Conservation (phyloP, 2,329 filamentous ascomycete species). For the Esteya vermicola region DNA sequence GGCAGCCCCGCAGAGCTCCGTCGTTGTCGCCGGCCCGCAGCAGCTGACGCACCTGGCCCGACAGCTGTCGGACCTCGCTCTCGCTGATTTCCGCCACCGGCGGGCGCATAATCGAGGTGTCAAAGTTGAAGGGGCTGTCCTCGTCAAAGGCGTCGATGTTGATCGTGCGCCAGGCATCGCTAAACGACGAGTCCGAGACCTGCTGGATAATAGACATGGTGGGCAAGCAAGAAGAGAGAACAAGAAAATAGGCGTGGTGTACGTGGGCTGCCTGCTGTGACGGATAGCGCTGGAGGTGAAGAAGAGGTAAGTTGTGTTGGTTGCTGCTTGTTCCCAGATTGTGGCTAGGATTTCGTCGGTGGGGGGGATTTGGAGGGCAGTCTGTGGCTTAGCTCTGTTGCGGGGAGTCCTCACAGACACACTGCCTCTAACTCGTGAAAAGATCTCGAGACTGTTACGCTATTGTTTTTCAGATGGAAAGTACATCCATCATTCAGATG, state of each 20-base stretch:
- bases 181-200: slow-evolving; percentile 43
- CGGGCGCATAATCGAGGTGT: slow-evolving; percentile 69
- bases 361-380: too few species aligned
- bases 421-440: too few species aligned
- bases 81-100: slow-evolving; percentile 61
- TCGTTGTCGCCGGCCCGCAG: slow-evolving; percentile 76
- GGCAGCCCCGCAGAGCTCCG: slow-evolving; percentile 67
- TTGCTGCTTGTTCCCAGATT: not conserved
- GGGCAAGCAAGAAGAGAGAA: not conserved
- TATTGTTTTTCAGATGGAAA: too few species aligned
- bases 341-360: too few species aligned
- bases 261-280: not conserved
- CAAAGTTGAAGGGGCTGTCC: slow-evolving; percentile 84
- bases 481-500: too few species aligned
- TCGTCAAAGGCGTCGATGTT: slow-evolving; percentile 86
- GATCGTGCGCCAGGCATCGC: slow-evolving; percentile 70
- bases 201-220: slow-evolving; percentile 55
- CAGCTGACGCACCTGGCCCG: slow-evolving; percentile 73
- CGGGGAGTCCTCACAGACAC: too few species aligned
- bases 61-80: slow-evolving; percentile 62
- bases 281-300: not conserved
- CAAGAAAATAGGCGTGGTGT: not conserved
- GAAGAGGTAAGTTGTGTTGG: not conserved
- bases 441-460: too few species aligned
- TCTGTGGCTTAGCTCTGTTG: too few species aligned